phyloP scores from a whole-genome alignment of 176 grass and related monocot species.

The Chrysopogon serrulatus region DNA sequence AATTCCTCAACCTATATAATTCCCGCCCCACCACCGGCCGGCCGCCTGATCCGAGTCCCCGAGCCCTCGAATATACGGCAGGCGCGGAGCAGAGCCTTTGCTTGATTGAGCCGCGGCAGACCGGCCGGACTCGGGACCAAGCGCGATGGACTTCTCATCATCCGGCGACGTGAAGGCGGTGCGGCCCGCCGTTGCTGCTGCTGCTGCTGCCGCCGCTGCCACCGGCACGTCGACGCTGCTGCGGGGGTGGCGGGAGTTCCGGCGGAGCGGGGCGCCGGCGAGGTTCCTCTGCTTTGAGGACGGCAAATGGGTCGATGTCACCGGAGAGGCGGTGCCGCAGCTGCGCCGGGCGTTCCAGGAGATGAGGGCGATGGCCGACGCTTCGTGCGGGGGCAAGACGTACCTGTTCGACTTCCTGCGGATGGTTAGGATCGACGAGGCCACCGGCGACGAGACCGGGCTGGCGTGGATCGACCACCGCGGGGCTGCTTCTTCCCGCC shows the following conservation, averaged over 20 bases:
- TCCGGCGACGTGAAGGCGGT: constrained; percentile 11
- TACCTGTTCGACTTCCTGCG: constrained; percentile 68
- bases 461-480: constrained; percentile 83
- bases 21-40: background rate
- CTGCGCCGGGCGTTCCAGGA: constrained; percentile 45
- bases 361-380: constrained; percentile 23
- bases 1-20: constrained; percentile 29
- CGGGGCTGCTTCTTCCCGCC: constrained; percentile 67
- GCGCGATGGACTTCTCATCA: constrained; percentile 6
- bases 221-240: background rate
- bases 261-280: constrained; percentile 36
- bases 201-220: background rate
- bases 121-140: background rate
- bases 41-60: background rate
- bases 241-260: constrained; percentile 35
- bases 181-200: background rate
- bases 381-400: background rate
- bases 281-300: constrained; percentile 62
- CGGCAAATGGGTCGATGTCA: constrained; percentile 56
- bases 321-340: background rate
- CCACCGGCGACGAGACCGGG: constrained; percentile 29
- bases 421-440: constrained; percentile 49
- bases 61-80: background rate
- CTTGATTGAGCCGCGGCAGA: background rate
- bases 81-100: background rate